Base-by-base conservation (phyloP, 1,139 yeast species). In the Scheffersomyces lignicola region DNA sequence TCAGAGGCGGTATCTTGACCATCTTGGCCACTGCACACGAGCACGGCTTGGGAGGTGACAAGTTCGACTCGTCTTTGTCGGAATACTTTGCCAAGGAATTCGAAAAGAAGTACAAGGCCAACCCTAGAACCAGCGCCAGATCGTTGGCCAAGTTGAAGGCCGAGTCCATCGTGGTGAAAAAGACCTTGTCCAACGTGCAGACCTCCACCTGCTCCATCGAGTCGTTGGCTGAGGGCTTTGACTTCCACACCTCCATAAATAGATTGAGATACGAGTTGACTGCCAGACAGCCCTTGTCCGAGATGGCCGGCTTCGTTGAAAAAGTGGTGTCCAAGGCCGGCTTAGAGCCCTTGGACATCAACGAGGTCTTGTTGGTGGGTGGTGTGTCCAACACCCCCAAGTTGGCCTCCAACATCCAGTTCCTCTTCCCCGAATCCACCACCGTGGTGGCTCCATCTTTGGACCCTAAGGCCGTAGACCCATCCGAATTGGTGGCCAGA, bases 301-400 rank as follows among this genome's bases (percentile, higher is more conserved):
- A 83, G 60, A 83, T 90, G 79, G 68, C 85, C 42, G 70, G 75
- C 21, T 90, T 92, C 54, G 83, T 88, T 39, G 89, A 83, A 58
- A 67, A 73, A 45, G 82, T 78, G 35, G 81, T 92, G 44, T 63
- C 73, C 51, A 89, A 90, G 73, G 96, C 97, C 37, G 83, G 80
- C 33, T 71, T 89, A 48, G 96, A 89, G 49, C 75, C 80, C 36
- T 76, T 90, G 54, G 96, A 89, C 56, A 77, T 94, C 47, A 94
- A 89, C 58, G 96, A 90, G 62, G 94, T 92, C 32, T 69, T 92
- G 51, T 81, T 92, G 48, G 94, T 80, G 41, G 99, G 99, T 66
- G 99, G 99, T 57, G 75, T 87, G 40, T 83, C 97, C 27, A 80
- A 85, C 69, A 83, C 90, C 47, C 97, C 97, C 50, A 94, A 92